Percentiles rank a stretch among this genome's conserved stretches.
Conservation (phyloP, 192 early-diverging fungal species). For the Allomyces macrogynus region DNA sequence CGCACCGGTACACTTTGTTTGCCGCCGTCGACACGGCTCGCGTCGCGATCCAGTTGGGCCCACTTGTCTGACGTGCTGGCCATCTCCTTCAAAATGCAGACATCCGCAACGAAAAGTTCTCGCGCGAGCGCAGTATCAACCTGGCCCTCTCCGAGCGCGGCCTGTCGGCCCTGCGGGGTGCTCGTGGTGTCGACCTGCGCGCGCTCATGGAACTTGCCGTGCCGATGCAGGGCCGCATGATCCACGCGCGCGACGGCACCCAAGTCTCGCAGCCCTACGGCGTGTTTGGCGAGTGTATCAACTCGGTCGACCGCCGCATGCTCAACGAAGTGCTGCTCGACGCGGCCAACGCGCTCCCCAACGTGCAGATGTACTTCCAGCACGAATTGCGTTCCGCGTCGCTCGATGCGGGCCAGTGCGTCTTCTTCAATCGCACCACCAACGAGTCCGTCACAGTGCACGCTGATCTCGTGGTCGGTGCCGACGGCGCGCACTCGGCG, state of each 20-base stretch:
- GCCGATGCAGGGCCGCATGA: constrained; percentile 85
- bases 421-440: constrained; percentile 15
- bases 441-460: constrained; percentile 18
- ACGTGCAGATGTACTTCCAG: constrained; percentile 58
- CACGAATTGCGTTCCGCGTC: constrained; percentile 45
- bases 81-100: constrained; percentile 7
- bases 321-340: constrained; percentile 66
- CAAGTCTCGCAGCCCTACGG: constrained; percentile 69
- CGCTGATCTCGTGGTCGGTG: constrained; percentile 67
- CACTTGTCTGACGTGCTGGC: not conserved
- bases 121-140: constrained; percentile 65
- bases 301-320: constrained; percentile 70
- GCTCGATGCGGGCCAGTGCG: constrained; percentile 40
- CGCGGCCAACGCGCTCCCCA: constrained; percentile 37
- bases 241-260: constrained; percentile 51
- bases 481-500: constrained; percentile 69
- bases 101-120: constrained; percentile 11
- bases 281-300: constrained; percentile 74
- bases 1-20: constrained; percentile 33
- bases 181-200: constrained; percentile 43
- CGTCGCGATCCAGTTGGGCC: not conserved
- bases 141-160: constrained; percentile 77
- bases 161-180: constrained; percentile 51
- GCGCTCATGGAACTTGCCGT: constrained; percentile 45
- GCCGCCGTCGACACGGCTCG: not conserved